Base-by-base conservation (phyloP, 176 grass and related monocot genomes). In the Miscanthus lutarioriparius region DNA sequence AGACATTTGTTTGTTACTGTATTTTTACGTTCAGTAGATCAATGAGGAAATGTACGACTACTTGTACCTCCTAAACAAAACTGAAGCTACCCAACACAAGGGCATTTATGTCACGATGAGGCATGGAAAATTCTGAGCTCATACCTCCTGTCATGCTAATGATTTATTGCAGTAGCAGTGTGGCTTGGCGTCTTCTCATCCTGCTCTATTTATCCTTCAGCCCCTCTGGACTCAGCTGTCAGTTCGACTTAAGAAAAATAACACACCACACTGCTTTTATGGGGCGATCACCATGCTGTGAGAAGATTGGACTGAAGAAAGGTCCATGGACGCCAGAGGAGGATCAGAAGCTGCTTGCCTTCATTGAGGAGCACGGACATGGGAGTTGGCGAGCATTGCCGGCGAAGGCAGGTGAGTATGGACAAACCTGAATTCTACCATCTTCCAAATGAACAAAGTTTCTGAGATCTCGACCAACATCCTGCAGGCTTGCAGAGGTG, bases 311-410 rank as follows among this genome's bases (percentile, higher is more conserved):
- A 45, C 82, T 97, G 38, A 97, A 97, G 91, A 97, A 94, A 91
- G 94, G 94, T 40, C 94, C 94, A 75, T 97, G 94, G 94, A 93
- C 91, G 0, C 82, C 91, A 12, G 94, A 93, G 78, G 94, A 97
- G 83, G 94, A 97, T 85, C 91, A 97, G 82, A 97, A 97, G 86
- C 87, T 97, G 75, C 92, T 98, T 67, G 91, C 92, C 19, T 95
- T 95, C 83, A 89, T 98, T 51, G 91, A 98, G 89, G 91, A 98
- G 91, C 91, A 98, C 39, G 95, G 95, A 32, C 91, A 98, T 43
- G 95, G 95, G 26, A 98, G 95, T 85, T 98, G 95, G 95, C 91
- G 95, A 38, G 92, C 95, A 41, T 83, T 98, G 87, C 95, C 95
- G 13, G 87, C 83, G 7, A 98, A 95, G 77, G 95, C 95, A 22